Evolutionary conservation across 148 eudicot genomes (phyloP), one percentile per base, ranked within the genome.

Genomic region (Silene latifolia): DNA sequence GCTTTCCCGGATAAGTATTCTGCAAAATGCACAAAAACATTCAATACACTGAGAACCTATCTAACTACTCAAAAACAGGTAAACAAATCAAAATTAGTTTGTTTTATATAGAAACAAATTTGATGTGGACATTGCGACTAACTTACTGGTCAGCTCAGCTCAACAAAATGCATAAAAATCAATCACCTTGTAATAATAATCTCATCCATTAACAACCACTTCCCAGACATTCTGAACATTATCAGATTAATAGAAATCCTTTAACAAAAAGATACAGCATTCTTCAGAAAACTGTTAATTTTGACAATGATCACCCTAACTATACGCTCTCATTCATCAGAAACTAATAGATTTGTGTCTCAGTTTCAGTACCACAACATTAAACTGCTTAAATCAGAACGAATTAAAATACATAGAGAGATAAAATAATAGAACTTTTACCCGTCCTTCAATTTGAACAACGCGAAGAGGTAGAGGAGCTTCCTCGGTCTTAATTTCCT

Each of bases 361-460:
- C 20, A 32, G 0, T 18, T 17, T 9, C 29, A 12, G 14, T 19
- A 23, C 27, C 29, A 20, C 12, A 61, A 61, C 29, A 27, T 27
- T 27, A 27, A 27, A 27, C 29, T 27, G 2, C 29, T 27, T 27
- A 27, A 27, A 27, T 27, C 29, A 27, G 1, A 27, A 2, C 29
- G 2, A 23, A 61, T 23, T 1, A 18, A 44, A 32, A 15, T 0
- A 46, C 5, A 13, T 0, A 1, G 8, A 13, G 4, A 53, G 7
- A 35, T 7, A n/a, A 63, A 23, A 72, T 3, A 68, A 7, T 4
- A 42, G 12, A 32, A 66, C 19, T 67, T 11, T 42, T 72, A 91
- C 98, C 88, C 91, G 71, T 78, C 98, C 99, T 76, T 95, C 99
- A 78, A 92, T 92, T 79, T 95, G 97, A 79, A 95, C 97, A 29